Base-by-base conservation (phyloP, 192 early-diverging fungal genomes). In the Coemansia umbellata region DNA sequence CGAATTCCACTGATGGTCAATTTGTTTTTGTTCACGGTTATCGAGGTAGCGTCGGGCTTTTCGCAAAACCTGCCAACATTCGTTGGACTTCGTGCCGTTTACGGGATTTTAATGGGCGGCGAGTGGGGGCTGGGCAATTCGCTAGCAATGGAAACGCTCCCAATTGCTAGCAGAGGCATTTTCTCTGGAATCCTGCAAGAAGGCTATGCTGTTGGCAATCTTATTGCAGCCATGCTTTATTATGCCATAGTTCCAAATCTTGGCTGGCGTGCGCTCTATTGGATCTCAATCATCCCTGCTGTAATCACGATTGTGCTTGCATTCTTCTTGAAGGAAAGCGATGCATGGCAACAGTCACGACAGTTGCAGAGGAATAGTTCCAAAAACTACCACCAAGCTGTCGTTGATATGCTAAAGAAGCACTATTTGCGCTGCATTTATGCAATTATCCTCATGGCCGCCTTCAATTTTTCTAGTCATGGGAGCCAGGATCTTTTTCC, bases 141-240 rank as follows among this genome's bases (percentile, higher is more conserved):
- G 60, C 63, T 90, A 45, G 84, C 88, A 1, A 79, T 90, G 81
- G 88, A 90, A 68, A 60, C 71, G 31, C 50, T 90, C 11, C 88
- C 87, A 0, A 50, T 77, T 11, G 82, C 86, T 63, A 65, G 79
- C 51, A 74, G 87, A 31, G 88, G 88, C 36, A 58, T 90, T 17
- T 88, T 90, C 24, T 83, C 85, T 6, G 88, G 88, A 23, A 85
- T 90, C 23, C 73, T 88, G 31, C 88, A 90, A 42, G 71, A 87
- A 68, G 86, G 83, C 1, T 87, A 87, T 55, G 80, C 88, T 8
- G 55, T 76, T 14, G 88, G 88, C 6, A 84, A 84, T 55, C 66
- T 90, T 1, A 39, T 90, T 0, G 85, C 88, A 4, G 65, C 83
- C 1, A 51, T 83, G 42, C 47, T 87, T 17, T 84, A 84, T 57